A percentile compares a stretch with the other conserved stretches of the same genome.
phyloP scores from a whole-genome alignment of 371 early-diverging fungal genomes.

The Mortierella sp. region DNA sequence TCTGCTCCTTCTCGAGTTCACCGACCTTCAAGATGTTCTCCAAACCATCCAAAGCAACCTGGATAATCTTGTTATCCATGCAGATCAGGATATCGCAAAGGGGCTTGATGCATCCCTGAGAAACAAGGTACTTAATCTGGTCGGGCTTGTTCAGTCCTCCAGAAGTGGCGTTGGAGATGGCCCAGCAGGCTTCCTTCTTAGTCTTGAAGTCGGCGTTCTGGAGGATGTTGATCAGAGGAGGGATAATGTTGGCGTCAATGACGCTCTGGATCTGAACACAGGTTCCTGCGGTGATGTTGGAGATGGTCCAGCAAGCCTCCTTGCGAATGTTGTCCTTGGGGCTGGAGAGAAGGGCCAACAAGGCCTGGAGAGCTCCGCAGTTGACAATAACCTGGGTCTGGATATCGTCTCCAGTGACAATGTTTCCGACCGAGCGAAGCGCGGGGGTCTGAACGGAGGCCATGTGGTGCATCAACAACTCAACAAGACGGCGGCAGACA shows the following conservation, averaged over 20 bases:
- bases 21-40: conserved; percentile 98
- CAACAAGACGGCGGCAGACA: conserved; percentile 93
- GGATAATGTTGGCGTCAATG: conserved; percentile 95
- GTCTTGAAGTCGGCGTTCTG: conserved; percentile 95
- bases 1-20: conserved; percentile 72
- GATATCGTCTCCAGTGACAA: conserved; percentile 98
- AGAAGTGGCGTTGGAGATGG: conserved; percentile 98
- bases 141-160: conserved; percentile 92
- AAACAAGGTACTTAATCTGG: conserved; percentile 92
- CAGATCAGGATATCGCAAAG: conserved; percentile 93
- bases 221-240: conserved; percentile 92
- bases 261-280: conserved; percentile 94
- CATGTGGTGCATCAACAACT: conserved; percentile 90
- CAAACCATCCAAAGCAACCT: conserved; percentile 97
- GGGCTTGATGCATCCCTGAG: conserved; percentile 94
- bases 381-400: conserved; percentile 98
- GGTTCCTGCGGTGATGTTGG: conserved; percentile 99
- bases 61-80: conserved; percentile 95
- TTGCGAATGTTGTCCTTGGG: conserved; percentile 97
- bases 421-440: conserved; percentile 98
- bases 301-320: conserved; percentile 99
- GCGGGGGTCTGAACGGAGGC: conserved; percentile 97
- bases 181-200: conserved; percentile 99
- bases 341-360: conserved; percentile 85
- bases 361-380: conserved; percentile 88